A percentile compares a stretch with the other conserved stretches of the same genome.
Evolutionary conservation across 2,329 filamentous ascomycete genomes (phyloP).

Genomic region (Penicillium decumbens): DNA sequence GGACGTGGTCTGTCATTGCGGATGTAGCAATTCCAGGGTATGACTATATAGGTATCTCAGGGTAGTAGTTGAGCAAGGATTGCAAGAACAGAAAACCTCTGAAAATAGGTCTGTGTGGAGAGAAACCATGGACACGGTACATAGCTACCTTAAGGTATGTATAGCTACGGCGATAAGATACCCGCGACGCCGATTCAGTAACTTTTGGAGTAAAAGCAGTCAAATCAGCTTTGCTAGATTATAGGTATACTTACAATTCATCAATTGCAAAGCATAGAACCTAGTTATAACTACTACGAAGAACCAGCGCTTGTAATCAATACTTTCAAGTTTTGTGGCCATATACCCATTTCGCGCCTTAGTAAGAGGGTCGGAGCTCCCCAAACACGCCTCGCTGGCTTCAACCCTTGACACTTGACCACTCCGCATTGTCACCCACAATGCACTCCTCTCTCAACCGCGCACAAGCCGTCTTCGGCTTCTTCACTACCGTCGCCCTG

Average conservation of each 20-base stretch:
- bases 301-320: neutral
- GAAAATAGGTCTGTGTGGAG: neutral
- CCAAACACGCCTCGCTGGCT: slow-evolving; percentile 28
- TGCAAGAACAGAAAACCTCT: neutral
- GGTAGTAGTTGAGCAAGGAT: neutral
- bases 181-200: neutral
- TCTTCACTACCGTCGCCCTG: slow-evolving; percentile 93
- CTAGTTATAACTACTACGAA: neutral
- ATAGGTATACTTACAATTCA: neutral
- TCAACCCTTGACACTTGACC: slow-evolving; percentile 17
- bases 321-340: neutral
- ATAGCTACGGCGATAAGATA: neutral
- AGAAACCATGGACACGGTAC: neutral
- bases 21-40: neutral
- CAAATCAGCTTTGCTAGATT: neutral
- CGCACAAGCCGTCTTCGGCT: slow-evolving; percentile 88
- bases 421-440: slow-evolving; percentile 27
- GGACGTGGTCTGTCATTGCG: slow-evolving; percentile 48
- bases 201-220: neutral
- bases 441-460: slow-evolving; percentile 90
- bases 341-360: neutral
- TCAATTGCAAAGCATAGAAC: neutral
- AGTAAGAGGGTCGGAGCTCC: neutral
- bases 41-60: neutral
- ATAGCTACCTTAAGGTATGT: too few relatives aligned